Evolutionary conservation across 2,329 filamentous ascomycete species (phyloP), one percentile per base, ranked within the genome.

Genomic region (Bipolaris bicolor): DNA sequence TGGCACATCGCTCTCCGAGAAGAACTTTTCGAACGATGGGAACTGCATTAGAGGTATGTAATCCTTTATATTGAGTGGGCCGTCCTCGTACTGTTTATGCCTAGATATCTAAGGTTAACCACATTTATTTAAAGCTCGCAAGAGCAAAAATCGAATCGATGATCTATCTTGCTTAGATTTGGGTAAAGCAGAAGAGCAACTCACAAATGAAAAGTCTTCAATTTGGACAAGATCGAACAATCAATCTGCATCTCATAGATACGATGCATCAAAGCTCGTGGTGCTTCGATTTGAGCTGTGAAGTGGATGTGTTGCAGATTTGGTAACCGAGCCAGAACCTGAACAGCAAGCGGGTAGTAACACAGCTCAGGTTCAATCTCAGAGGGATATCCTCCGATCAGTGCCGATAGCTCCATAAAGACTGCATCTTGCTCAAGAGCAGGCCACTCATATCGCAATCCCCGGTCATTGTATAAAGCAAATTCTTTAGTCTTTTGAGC

Each of bases 191-290:
- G 7, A 2, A 2, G 9, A 13, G 9, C n/a, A 3, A 36, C 51
- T 11, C 43, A 60, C 52, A 60, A 15, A 36, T 46, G 45, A n/a
- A 62, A 53, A 7, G 52, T 60, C 29, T 54, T 53, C 49, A 52
- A 50, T n/a, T 20, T 57, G 5, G 37, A 31, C 16, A 52, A 44
- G 33, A 58, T 47, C 11, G 31, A 34, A 11, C 15, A 20, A 41
- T 49, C 46, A 34, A 10, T 33, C 20, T 50, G 51, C 31, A 56
- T 39, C 22, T 48, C 47, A 55, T 55, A 52, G 20, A 53, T 47
- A 6, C 45, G 26, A 18, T 49, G 16, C 45, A 62, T 18, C 16
- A 62, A 52, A 20, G 20, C 22, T 9, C 22, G 37, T n/a, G 56
- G 59, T 9, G 16, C 52, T 44, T 59, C 52, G 11, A 49, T 41